These are phyloP conservation scores for Perkinsus olseni DNA, from an alignment of 169 alveolate genomes.

Conservation along the genomic window DNA sequence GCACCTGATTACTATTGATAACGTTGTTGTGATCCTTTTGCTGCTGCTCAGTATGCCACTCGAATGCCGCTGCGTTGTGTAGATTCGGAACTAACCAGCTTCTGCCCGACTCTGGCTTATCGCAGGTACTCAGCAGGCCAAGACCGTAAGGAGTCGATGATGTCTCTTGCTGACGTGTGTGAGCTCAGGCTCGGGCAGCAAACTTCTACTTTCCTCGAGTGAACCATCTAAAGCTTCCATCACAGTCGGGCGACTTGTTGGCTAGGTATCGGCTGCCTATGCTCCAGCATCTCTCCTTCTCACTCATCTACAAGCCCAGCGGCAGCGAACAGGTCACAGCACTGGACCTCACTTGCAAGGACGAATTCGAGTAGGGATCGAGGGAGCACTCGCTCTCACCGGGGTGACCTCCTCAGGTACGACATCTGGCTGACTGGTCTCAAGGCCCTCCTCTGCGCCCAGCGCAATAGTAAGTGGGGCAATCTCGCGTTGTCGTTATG, in stretches of 20 bases:
- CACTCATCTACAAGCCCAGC: constrained; percentile 28
- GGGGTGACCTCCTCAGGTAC: neutral
- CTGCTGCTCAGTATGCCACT: too few relatives aligned
- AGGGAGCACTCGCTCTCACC: neutral
- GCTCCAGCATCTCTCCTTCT: constrained; percentile 47
- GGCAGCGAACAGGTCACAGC: constrained; percentile 14
- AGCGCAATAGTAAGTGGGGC: neutral
- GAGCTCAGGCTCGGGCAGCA: constrained; percentile 46
- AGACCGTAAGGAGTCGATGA: neutral
- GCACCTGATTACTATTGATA: too few relatives aligned
- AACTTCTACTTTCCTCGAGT: constrained; percentile 38
- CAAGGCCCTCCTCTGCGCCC: neutral
- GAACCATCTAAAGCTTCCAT: neutral
- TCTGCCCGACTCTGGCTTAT: neutral
- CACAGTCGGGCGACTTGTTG: neutral
- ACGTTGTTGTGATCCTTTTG: too few relatives aligned
- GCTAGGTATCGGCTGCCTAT: constrained; percentile 29
- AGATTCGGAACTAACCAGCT: neutral
- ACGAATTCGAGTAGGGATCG: constrained; percentile 27
- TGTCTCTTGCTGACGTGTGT: constrained; percentile 9
- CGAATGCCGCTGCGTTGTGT: constrained; percentile 7
- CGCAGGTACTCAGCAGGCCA: neutral
- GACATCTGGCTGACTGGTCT: neutral
- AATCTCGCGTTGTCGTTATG: too few relatives aligned
- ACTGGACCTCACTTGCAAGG: constrained; percentile 53